Evolutionary conservation across 805 yeast genomes (phyloP).

Genomic region (Naumovozyma baii): DNA sequence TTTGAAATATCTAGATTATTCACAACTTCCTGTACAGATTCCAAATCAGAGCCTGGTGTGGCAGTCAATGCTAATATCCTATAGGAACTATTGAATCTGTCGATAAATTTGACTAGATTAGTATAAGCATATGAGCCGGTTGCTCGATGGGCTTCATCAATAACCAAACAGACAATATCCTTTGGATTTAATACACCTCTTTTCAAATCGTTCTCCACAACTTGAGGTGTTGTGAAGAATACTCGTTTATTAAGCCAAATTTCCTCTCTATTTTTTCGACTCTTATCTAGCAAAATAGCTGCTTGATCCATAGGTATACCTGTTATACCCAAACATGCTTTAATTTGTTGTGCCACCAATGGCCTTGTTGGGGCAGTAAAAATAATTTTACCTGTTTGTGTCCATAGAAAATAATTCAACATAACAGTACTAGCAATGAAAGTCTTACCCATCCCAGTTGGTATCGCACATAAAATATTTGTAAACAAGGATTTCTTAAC

Average conservation of each 20-base stretch:
- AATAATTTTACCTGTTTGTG: constrained; percentile 63
- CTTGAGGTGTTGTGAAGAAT: constrained; percentile 93
- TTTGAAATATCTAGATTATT: constrained; percentile 61
- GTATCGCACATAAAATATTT: constrained; percentile 80
- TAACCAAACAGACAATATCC: constrained; percentile 60
- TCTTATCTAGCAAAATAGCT: constrained; percentile 61
- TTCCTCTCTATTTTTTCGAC: constrained; percentile 52
- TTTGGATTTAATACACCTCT: constrained; percentile 71
- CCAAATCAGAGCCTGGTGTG: constrained; percentile 84
- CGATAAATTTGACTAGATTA: constrained; percentile 62
- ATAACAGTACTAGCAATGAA: constrained; percentile 91
- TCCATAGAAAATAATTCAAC: constrained; percentile 85
- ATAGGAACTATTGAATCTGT: constrained; percentile 53
- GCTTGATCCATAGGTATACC: constrained; percentile 72
- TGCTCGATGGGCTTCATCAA: constrained; percentile 95
- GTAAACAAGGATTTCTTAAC: constrained; percentile 60
- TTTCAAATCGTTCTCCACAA: constrained; percentile 79
- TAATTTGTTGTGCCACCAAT: constrained; percentile 89
- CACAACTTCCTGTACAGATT: constrained; percentile 79
- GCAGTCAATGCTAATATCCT: constrained; percentile 86
- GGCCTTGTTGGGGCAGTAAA: constrained; percentile 98
- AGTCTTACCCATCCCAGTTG: constrained; percentile 96
- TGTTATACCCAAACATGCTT: constrained; percentile 79
- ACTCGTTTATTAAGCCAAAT: constrained; percentile 75
- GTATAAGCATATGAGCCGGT: constrained; percentile 85